Evolutionary conservation across 805 yeast species (phyloP), one percentile per base, ranked within the genome.

Genomic region (Lipomyces sp.): DNA sequence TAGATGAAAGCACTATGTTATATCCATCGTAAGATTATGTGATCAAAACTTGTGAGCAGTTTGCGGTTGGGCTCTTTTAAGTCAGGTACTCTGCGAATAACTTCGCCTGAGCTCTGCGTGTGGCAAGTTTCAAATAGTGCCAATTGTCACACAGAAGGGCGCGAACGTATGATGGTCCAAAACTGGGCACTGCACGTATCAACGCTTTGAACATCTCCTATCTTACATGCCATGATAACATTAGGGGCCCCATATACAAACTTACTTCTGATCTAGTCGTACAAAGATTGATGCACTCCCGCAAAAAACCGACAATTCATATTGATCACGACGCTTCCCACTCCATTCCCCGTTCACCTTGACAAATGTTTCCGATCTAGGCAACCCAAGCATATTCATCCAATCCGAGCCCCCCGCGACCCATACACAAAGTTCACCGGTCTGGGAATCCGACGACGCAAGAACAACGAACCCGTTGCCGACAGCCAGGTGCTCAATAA

Each of bases 391-490:
- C 54, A 24, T 51, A 29, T 29, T 24, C 32, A n/a, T 32, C n/a
- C 24, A 51, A 18, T 51, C 54, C 30, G 54, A 51, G 13, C 32
- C 34, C 13, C 54, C 54, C 8, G 54, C 54, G 15, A 51, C 6
- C 54, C 54, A 51, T 34, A 51, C 54, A n/a, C 54, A 29, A 51
- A 29, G n/a, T 29, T 32, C 34, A n/a, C 32, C 4, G 34, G 54
- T 51, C 15, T 15, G 4, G 7, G 48, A 42, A 15, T 42, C n/a
- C 48, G 48, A 42, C 24, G 48, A 42, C 11, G 55, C 57, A 3
- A 57, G 45, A 32, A 57, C 62, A 15, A 64, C 57, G 34, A 35
- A 51, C 37, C 63, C 66, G 42, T 42, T 53, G 13, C 59, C 66
- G 33, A 60, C 66, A 6, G 53, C 66, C 2, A 64, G 39, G 30